Conservation (phyloP, 768 basidiomycete species). For the Nevesoporus exiguus region DNA sequence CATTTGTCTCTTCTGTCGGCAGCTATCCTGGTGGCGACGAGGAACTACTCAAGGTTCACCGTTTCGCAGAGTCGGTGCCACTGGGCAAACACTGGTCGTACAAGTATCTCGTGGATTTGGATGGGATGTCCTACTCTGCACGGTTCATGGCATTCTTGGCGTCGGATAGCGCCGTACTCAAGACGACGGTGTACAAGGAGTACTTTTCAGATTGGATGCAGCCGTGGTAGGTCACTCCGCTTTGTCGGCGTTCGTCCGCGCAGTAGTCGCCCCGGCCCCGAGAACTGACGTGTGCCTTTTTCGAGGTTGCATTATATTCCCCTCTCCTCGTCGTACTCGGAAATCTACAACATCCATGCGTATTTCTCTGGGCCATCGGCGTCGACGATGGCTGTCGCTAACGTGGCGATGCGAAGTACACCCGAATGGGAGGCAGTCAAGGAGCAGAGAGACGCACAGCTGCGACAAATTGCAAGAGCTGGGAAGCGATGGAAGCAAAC, state of each 20-base stretch:
- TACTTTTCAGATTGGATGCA: conserved; percentile 91
- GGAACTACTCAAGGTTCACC: conserved; percentile 59
- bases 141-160: conserved; percentile 82
- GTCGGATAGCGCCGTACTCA: conserved; percentile 86
- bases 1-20: conserved; percentile 77
- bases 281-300: neutral
- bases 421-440: conserved; percentile 32
- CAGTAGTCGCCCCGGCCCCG: neutral
- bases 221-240: conserved; percentile 59
- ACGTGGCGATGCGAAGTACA: conserved; percentile 40
- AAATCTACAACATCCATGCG: conserved; percentile 91
- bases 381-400: conserved; percentile 51
- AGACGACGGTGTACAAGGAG: conserved; percentile 88
- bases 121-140: conserved; percentile 94
- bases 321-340: conserved; percentile 77
- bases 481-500: conserved; percentile 93
- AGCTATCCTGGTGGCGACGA: conserved; percentile 74
- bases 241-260: neutral
- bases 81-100: conserved; percentile 88
- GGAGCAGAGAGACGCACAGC: conserved; percentile 63
- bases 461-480: conserved; percentile 81
- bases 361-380: conserved; percentile 87
- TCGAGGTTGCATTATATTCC: conserved; percentile 93
- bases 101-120: conserved; percentile 89
- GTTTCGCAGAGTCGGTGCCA: conserved; percentile 72